Conservation (phyloP, 1,139 yeast genomes). For the Candida pseudocylindracea region DNA sequence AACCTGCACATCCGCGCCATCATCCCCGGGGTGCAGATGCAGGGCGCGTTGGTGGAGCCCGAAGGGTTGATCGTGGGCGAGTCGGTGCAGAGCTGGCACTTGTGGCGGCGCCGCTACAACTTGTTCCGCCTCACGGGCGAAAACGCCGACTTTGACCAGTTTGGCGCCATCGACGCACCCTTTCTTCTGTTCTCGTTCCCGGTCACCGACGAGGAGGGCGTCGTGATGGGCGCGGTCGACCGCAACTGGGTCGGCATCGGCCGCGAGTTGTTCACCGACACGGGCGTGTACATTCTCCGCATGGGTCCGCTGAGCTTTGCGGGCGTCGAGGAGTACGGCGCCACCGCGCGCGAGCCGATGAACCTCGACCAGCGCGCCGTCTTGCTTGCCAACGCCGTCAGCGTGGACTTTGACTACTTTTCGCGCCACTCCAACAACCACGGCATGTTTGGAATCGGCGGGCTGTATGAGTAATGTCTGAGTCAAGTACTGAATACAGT, state of each 20-base stretch:
- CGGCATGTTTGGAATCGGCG: too few relatives aligned
- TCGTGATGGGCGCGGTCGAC: slow-evolving; percentile 55
- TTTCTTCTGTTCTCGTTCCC: slow-evolving; percentile 77
- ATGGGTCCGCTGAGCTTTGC: slow-evolving; percentile 54
- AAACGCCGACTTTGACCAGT: slow-evolving; percentile 32
- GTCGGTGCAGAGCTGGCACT: slow-evolving; percentile 80
- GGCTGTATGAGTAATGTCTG: too few relatives aligned
- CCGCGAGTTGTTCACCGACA: slow-evolving; percentile 80
- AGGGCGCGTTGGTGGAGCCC: slow-evolving; percentile 16
- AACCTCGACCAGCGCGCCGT: slow-evolving; percentile 72
- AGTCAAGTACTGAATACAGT: too few relatives aligned
- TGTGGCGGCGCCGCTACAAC: slow-evolving; percentile 77
- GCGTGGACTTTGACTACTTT: slow-evolving; percentile 88
- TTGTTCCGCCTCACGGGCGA: slow-evolving; percentile 33
- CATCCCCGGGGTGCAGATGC: slow-evolving; percentile 28
- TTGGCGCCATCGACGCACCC: slow-evolving; percentile 74
- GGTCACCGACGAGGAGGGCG: slow-evolving; percentile 31
- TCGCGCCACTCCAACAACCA: slow-evolving; percentile 42
- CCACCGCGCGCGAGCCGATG: slow-evolving; percentile 21
- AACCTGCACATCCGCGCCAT: slow-evolving; percentile 69
- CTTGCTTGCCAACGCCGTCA: slow-evolving; percentile 66
- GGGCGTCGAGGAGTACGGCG: slow-evolving; percentile 20
- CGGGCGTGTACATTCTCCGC: slow-evolving; percentile 73
- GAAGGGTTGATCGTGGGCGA: slow-evolving; percentile 35
- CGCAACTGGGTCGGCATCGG: slow-evolving; percentile 93